A percentile compares a stretch with the other conserved stretches of the same genome.
Evolutionary conservation across 1,284 basidiomycete species (phyloP).

Genomic region (Schizophyllum commune): DNA sequence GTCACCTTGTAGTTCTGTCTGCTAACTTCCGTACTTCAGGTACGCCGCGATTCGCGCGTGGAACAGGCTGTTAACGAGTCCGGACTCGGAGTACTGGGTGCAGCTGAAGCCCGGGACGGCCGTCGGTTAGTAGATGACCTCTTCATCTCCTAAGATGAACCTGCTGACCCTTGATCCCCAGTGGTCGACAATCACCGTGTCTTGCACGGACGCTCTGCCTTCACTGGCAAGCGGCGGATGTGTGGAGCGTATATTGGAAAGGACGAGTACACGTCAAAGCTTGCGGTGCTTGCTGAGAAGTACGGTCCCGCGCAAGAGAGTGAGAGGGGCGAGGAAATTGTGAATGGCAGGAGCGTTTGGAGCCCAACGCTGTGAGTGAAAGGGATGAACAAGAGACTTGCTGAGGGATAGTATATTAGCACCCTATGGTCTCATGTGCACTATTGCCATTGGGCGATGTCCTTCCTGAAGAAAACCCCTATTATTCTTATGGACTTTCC

Average conservation of each 20-base stretch:
- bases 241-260: constrained; percentile 92
- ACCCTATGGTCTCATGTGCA: too few relatives aligned
- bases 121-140: too few relatives aligned
- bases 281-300: constrained; percentile 59
- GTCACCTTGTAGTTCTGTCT: background rate
- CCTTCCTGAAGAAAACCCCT: too few relatives aligned
- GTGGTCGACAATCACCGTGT: constrained; percentile 92
- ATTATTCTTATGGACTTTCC: too few relatives aligned
- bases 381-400: too few relatives aligned
- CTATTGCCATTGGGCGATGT: too few relatives aligned
- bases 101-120: constrained; percentile 82
- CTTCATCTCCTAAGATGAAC: too few relatives aligned
- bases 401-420: too few relatives aligned
- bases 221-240: constrained; percentile 83
- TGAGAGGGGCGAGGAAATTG: constrained; percentile 14
- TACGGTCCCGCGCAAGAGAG: constrained; percentile 29
- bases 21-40: constrained; percentile 31
- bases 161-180: too few relatives aligned
- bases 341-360: constrained; percentile 31
- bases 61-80: constrained; percentile 69
- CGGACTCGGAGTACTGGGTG: constrained; percentile 88
- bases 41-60: constrained; percentile 80
- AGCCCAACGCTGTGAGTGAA: constrained; percentile 24
- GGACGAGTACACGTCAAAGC: constrained; percentile 83
- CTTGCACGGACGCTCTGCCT: constrained; percentile 87